Base-by-base conservation (phyloP, 2,329 filamentous ascomycete species). In the Microthyrium microscopicum region DNA sequence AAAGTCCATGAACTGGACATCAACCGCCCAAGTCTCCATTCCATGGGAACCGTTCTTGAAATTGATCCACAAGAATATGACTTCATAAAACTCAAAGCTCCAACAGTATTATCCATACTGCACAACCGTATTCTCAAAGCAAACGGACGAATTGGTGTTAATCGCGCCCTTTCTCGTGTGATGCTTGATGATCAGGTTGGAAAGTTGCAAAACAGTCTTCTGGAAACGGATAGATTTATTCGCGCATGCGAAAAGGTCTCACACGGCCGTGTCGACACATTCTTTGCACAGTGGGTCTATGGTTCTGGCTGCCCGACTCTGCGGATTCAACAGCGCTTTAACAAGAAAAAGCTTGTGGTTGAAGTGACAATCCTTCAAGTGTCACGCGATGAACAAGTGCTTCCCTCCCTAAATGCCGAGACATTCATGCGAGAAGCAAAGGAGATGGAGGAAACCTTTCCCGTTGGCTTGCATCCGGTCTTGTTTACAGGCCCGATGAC, bases 271-370 rank as follows among this genome's bases (percentile, higher is more conserved):
- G 68, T 94, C 1, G 89, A 98, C 40, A 66, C 72, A 1, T 95
- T 98, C 51, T 95, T 91, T 66, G 73, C 76, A 27, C 87, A 98
- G 50, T 98, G 87, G 87, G 71, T 98, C 1, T 70, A 77, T 41
- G 77, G 80, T 8, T 76, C 83, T 12, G 91, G 91, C 1, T 95
- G 85, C 46, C 89, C 91, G 0, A 71, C 75, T 26, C 92, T 98
- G 44, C 67, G 77, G 31, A 80, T 92, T 31, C 79, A 74, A 25
- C 85, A 93, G 43, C 71, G 77, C 13, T 98, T 98, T 58, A 98
- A 98, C 51, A 95, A 95, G 61, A 98, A 98, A 60, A 80, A 91
- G 45, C 66, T 95, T 4, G 85, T 87, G 19, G 83, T 98, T 1
- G 85, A 95, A 53, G 79, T 98, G 64, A 77, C 73, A 7, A 81